These are phyloP conservation scores for Colletotrichum sp. DNA, from an alignment of 2,329 filamentous ascomycete genomes.

Conservation along the genomic window DNA sequence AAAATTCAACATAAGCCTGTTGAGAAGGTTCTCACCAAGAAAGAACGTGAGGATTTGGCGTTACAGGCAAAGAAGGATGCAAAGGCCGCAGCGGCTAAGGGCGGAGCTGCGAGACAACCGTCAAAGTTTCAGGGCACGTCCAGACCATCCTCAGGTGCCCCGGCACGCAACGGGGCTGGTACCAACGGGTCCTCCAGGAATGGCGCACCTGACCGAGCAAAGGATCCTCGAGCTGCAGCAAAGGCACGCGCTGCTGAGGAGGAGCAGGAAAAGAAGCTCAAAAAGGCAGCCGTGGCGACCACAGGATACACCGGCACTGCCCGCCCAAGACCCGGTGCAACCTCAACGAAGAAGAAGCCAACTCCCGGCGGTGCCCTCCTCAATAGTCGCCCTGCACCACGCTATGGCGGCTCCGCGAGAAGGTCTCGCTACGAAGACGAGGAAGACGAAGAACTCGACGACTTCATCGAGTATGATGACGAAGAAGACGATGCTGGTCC, in stretches of 20 bases:
- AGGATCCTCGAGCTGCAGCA: conserved; percentile 27
- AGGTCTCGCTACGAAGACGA: conserved; percentile 57
- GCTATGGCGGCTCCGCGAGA: conserved; percentile 30
- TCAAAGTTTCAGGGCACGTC: conserved; percentile 13
- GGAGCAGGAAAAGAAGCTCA: conserved; percentile 60
- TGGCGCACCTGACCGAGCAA: conserved; percentile 6
- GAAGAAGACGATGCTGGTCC: conserved; percentile 42
- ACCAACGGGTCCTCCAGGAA: conserved; percentile 27
- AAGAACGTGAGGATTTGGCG: conserved; percentile 53
- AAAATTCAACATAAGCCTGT: conserved; percentile 78
- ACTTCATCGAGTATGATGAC: conserved; percentile 67
- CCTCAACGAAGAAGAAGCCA: conserved; percentile 34
- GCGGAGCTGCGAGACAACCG: not conserved
- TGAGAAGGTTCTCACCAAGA: conserved; percentile 65
- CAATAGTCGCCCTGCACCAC: conserved; percentile 25
- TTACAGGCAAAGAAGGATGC: conserved; percentile 42
- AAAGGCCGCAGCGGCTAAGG: not conserved
- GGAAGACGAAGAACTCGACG: conserved; percentile 67
- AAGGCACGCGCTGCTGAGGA: conserved; percentile 27
- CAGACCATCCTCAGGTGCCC: not conserved
- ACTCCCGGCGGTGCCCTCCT: conserved; percentile 47
- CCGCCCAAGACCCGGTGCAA: conserved; percentile 55
- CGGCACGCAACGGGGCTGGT: not conserved
- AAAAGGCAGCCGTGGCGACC: conserved; percentile 66
- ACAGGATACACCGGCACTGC: conserved; percentile 71